Conservation (phyloP, 1,284 basidiomycete genomes). For the Irpex rosettiformis region DNA sequence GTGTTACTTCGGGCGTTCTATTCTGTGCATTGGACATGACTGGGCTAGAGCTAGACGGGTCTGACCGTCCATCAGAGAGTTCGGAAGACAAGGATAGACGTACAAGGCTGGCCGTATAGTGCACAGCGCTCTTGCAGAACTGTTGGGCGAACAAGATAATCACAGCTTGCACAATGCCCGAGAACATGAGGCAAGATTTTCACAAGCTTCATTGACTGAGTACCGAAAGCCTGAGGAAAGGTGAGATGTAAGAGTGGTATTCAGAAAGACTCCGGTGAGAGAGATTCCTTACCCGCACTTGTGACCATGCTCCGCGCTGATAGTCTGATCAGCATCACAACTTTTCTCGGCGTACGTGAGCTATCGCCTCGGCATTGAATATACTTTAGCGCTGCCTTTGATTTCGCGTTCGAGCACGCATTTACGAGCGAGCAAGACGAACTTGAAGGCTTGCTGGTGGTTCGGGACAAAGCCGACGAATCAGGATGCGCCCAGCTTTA, state of each 20-base stretch:
- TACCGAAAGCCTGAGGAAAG: neutral
- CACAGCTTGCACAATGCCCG: neutral
- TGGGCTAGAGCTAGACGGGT: too few relatives aligned
- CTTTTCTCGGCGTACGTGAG: neutral
- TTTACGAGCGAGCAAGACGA: too few relatives aligned
- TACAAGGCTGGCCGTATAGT: too few relatives aligned
- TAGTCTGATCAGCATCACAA: neutral
- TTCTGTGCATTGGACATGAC: neutral
- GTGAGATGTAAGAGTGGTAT: neutral
- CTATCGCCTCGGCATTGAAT: neutral
- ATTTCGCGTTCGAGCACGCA: too few relatives aligned
- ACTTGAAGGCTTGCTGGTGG: neutral
- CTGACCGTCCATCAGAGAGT: too few relatives aligned
- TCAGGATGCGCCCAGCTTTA: neutral
- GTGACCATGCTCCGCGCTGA: slow-evolving; percentile 1
- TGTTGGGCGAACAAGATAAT: too few relatives aligned
- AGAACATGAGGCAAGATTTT: neutral
- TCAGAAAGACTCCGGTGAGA: neutral
- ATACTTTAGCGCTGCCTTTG: too few relatives aligned
- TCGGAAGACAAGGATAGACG: too few relatives aligned
- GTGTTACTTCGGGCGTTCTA: neutral
- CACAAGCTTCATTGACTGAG: neutral
- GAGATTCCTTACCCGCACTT: neutral
- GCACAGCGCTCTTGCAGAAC: too few relatives aligned
- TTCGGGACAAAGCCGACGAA: neutral